Evolutionary conservation across 2,329 filamentous ascomycete species (phyloP).

Genomic region (Venturia nashicola): DNA sequence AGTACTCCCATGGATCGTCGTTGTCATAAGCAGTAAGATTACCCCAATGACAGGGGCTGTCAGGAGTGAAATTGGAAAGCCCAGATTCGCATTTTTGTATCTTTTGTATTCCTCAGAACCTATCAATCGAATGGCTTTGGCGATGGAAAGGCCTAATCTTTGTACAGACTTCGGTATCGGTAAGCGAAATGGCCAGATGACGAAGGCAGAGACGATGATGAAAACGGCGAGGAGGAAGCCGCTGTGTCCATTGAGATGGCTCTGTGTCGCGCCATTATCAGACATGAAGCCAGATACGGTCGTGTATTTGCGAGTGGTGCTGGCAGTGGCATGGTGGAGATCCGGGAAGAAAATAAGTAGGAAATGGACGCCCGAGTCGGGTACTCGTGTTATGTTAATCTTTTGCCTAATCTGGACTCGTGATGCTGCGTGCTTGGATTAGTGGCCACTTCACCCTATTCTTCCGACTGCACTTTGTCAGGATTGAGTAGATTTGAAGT

Average conservation of each 20-base stretch:
- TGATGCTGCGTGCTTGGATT: not conserved
- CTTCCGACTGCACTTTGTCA: not conserved
- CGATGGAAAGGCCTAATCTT: not conserved
- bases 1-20: not conserved
- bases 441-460: not conserved
- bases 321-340: not conserved
- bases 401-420: not conserved
- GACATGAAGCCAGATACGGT: slow-evolving; percentile 1
- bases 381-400: not conserved
- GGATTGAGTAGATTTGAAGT: no score
- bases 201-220: not conserved
- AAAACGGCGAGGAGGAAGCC: slow-evolving; percentile 1
- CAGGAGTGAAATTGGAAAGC: not conserved
- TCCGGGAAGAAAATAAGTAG: not conserved
- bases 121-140: not conserved
- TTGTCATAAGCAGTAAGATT: not conserved
- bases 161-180: not conserved
- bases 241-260: not conserved
- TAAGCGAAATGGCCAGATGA: not conserved
- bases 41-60: not conserved
- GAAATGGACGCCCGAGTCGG: not conserved
- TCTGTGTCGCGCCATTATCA: not conserved
- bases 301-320: not conserved
- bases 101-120: not conserved
- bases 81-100: not conserved